These are phyloP conservation scores for Fragaria vesca DNA, from an alignment of 306 rosid species.

Conservation along the genomic window DNA sequence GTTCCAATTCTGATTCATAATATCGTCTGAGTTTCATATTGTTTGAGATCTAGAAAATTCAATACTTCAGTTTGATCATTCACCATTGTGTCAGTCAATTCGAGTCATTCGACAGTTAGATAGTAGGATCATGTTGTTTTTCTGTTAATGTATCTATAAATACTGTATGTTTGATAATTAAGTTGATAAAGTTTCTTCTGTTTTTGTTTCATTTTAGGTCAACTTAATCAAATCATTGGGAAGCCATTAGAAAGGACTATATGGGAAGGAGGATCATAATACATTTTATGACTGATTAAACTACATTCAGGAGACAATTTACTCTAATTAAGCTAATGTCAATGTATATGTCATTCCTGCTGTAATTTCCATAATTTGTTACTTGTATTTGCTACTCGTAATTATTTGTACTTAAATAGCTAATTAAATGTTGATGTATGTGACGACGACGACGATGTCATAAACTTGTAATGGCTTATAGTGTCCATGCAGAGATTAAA, in stretches of 20 bases:
- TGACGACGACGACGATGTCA: not conserved
- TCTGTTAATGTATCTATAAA: not conserved
- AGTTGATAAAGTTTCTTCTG: not conserved
- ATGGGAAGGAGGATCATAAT: slow-evolving; percentile 30
- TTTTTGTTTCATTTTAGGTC: slow-evolving; percentile 20
- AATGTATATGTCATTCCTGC: not conserved
- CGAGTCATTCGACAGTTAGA: not conserved
- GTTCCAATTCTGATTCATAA: not conserved
- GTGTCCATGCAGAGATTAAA: too few relatives aligned
- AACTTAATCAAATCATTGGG: slow-evolving; percentile 24
- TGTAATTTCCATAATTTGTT: not conserved
- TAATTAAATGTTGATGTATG: not conserved
- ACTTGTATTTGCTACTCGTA: not conserved
- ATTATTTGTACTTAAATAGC: not conserved
- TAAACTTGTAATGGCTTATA: too few relatives aligned
- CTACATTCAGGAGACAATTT: not conserved
- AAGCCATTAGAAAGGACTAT: slow-evolving; percentile 23
- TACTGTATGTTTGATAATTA: not conserved
- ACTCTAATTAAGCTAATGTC: not conserved
- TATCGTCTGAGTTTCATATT: not conserved
- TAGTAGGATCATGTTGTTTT: not conserved
- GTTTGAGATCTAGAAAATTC: not conserved
- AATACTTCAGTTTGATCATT: not conserved
- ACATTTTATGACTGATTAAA: not conserved
- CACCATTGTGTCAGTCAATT: not conserved